Percentiles rank a stretch among this genome's conserved stretches.
Evolutionary conservation across 306 rosid species (phyloP).

Genomic region (Mimosa bimucronata): DNA sequence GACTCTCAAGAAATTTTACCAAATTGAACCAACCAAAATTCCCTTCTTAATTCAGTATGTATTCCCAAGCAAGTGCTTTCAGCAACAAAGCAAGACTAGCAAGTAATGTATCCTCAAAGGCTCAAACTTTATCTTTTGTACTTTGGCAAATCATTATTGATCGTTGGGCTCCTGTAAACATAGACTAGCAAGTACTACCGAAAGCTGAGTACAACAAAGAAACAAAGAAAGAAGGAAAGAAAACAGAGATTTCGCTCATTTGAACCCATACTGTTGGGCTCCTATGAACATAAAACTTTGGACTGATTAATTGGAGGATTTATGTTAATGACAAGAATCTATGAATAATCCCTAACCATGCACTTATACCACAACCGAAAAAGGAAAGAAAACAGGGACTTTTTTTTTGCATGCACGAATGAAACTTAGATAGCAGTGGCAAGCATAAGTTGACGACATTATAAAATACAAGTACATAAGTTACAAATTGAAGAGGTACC

Average conservation of each 20-base stretch:
- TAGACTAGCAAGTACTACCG: background rate
- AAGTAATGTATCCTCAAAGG: slow-evolving; percentile 5
- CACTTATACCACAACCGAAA: background rate
- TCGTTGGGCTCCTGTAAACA: no score
- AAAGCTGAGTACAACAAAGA: background rate
- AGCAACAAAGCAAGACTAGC: slow-evolving; percentile 8
- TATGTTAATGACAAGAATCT: background rate
- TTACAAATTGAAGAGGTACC: slow-evolving; percentile 29
- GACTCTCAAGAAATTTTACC: slow-evolving; percentile 26
- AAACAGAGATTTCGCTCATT: no score
- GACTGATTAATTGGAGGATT: slow-evolving; percentile 3
- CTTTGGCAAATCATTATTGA: background rate
- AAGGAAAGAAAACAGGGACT: slow-evolving; percentile 5
- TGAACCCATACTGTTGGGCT: background rate
- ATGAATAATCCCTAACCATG: background rate
- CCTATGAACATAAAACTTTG: background rate
- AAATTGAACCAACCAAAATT: background rate
- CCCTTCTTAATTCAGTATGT: background rate
- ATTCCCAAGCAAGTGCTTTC: slow-evolving; percentile 3
- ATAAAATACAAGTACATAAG: slow-evolving; percentile 4
- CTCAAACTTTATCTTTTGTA: slow-evolving; percentile 3
- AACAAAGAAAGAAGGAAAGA: background rate
- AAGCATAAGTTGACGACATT: slow-evolving; percentile 27
- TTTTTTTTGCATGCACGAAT: background rate
- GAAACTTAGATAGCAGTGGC: background rate